These are phyloP conservation scores for Ascocoryne sarcoides DNA, from an alignment of 2,329 filamentous ascomycete species.

Conservation along the genomic window DNA sequence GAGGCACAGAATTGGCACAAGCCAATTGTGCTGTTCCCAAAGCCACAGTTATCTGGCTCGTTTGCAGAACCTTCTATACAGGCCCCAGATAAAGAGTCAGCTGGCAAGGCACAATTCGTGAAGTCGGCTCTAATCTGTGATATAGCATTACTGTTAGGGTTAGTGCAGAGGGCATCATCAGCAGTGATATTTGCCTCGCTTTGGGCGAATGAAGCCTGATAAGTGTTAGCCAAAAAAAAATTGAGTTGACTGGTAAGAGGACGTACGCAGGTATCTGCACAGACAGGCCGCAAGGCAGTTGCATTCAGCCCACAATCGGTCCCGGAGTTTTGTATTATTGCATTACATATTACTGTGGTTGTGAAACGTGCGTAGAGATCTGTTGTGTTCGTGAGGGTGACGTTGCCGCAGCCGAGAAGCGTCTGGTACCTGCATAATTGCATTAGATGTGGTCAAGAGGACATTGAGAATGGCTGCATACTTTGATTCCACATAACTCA, in stretches of 20 bases:
- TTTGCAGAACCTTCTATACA: slow-evolving; percentile 75
- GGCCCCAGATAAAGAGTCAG: slow-evolving; percentile 63
- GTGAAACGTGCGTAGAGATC: slow-evolving; percentile 90
- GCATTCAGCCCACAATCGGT: slow-evolving; percentile 55
- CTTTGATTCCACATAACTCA: slow-evolving; percentile 69
- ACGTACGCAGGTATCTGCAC: slow-evolving; percentile 79
- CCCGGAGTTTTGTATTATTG: slow-evolving; percentile 85
- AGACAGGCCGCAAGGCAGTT: slow-evolving; percentile 64
- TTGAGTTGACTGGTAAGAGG: neutral
- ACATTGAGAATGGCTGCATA: slow-evolving; percentile 36
- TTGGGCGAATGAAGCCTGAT: slow-evolving; percentile 68
- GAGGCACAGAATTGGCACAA: slow-evolving; percentile 80
- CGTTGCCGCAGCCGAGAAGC: slow-evolving; percentile 68
- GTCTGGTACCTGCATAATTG: slow-evolving; percentile 61
- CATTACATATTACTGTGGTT: slow-evolving; percentile 84
- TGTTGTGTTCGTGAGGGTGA: slow-evolving; percentile 70
- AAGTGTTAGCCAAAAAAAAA: slow-evolving; percentile 23
- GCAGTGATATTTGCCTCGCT: slow-evolving; percentile 81
- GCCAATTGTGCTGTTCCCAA: slow-evolving; percentile 58
- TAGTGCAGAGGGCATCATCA: slow-evolving; percentile 63
- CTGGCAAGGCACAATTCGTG: slow-evolving; percentile 75
- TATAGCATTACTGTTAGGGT: slow-evolving; percentile 54
- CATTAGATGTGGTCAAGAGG: slow-evolving; percentile 24
- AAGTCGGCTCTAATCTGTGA: slow-evolving; percentile 86
- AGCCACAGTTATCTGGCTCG: slow-evolving; percentile 83